A percentile compares a stretch with the other conserved stretches of the same genome.
phyloP scores from a whole-genome alignment of 768 basidiomycete species.

The Daedaleopsis nitida region DNA sequence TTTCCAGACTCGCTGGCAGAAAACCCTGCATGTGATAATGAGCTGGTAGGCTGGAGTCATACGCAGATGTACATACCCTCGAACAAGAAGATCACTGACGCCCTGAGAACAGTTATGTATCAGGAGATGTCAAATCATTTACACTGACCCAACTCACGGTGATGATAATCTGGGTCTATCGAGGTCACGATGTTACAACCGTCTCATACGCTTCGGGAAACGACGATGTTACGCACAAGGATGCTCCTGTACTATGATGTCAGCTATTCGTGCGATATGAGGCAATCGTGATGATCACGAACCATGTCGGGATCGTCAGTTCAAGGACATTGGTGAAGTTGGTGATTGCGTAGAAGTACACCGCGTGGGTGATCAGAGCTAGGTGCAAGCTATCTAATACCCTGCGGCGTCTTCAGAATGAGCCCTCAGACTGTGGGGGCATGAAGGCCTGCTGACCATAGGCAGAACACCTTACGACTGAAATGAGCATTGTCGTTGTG shows the following conservation, averaged over 20 bases:
- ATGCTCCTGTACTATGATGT: conserved; percentile 21
- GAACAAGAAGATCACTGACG: conserved; percentile 26
- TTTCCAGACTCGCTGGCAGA: conserved; percentile 29
- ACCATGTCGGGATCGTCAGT: conserved; percentile 23
- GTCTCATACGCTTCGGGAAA: too few species aligned
- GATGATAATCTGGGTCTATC: conserved; percentile 13
- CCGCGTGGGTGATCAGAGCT: conserved; percentile 16
- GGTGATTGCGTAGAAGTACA: conserved; percentile 28
- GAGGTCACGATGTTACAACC: neutral
- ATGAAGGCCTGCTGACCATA: conserved; percentile 10
- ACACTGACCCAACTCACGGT: conserved; percentile 10
- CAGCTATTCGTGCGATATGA: too few species aligned
- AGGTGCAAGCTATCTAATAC: conserved; percentile 22
- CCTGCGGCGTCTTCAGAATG: conserved; percentile 1
- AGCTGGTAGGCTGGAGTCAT: neutral
- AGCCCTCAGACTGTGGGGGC: neutral
- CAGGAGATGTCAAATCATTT: neutral
- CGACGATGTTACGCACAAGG: conserved; percentile 14
- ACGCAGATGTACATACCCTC: conserved; percentile 21
- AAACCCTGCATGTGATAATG: conserved; percentile 17
- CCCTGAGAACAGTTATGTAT: conserved; percentile 14
- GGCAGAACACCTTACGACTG: conserved; percentile 13
- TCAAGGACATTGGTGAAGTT: conserved; percentile 25
- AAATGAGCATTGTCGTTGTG: neutral
- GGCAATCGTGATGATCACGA: neutral